Evolutionary conservation across 2,329 filamentous ascomycete genomes (phyloP).

Genomic region (Ceratocystis alfenasii): DNA sequence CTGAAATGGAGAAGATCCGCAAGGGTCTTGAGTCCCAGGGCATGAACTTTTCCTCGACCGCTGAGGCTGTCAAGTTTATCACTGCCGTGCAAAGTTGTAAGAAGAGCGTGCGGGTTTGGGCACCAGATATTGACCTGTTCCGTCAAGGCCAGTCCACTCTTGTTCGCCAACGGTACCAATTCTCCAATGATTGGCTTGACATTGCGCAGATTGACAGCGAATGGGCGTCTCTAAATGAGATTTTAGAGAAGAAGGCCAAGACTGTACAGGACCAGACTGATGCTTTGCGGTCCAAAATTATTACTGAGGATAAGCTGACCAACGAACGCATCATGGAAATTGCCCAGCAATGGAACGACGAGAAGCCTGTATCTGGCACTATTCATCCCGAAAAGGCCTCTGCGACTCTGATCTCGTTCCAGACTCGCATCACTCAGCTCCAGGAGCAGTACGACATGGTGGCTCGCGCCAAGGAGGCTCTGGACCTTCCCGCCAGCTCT

Average conservation of each 20-base stretch:
- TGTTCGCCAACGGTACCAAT: conserved; percentile 82
- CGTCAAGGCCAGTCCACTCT: conserved; percentile 89
- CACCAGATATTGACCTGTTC: conserved; percentile 90
- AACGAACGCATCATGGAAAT: conserved; percentile 79
- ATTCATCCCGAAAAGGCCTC: conserved; percentile 85
- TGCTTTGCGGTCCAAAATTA: conserved; percentile 85
- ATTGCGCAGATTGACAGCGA: conserved; percentile 94
- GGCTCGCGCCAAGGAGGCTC: conserved; percentile 87
- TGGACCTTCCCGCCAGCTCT: conserved; percentile 70
- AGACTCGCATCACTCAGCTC: conserved; percentile 70
- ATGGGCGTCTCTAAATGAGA: conserved; percentile 87
- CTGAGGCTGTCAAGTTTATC: conserved; percentile 95
- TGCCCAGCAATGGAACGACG: conserved; percentile 78
- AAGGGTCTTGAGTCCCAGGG: conserved; percentile 85
- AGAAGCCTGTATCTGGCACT: conserved; percentile 91
- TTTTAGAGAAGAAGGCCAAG: conserved; percentile 82
- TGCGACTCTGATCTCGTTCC: conserved; percentile 67
- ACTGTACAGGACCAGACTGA: conserved; percentile 95
- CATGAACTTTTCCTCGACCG: conserved; percentile 86
- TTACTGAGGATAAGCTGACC: conserved; percentile 84
- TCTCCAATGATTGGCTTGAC: conserved; percentile 85
- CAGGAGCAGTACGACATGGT: conserved; percentile 88
- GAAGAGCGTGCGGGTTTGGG: conserved; percentile 85
- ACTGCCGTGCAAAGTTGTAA: conserved; percentile 95
- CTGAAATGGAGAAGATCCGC: conserved; percentile 80